These are phyloP conservation scores for Dichomitus squalens DNA, from an alignment of 1,284 basidiomycete genomes.

Conservation along the genomic window DNA sequence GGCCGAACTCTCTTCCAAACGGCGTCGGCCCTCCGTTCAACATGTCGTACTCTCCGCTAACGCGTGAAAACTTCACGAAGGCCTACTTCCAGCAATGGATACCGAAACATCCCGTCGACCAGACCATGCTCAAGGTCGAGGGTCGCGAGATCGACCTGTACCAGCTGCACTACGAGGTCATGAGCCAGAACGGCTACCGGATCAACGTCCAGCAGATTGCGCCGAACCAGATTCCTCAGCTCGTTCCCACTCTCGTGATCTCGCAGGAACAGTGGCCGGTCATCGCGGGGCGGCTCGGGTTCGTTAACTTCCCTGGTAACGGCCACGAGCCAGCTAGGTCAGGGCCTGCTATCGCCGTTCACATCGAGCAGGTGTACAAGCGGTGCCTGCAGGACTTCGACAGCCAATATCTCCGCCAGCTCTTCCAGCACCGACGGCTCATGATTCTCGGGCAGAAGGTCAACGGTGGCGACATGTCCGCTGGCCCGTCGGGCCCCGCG, in stretches of 20 bases:
- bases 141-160: conserved; percentile 57
- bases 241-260: not conserved
- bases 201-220: not conserved
- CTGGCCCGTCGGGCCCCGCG: not conserved
- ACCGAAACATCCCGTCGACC: conserved; percentile 42
- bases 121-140: conserved; percentile 48
- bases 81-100: conserved; percentile 56
- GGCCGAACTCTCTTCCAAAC: conserved; percentile 8
- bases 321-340: conserved; percentile 57
- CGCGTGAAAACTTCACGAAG: conserved; percentile 50
- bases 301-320: conserved; percentile 59
- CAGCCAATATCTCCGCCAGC: conserved; percentile 44
- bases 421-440: conserved; percentile 16
- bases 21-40: not conserved
- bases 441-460: conserved; percentile 12
- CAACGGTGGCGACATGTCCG: not conserved
- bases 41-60: conserved; percentile 22
- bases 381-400: conserved; percentile 62
- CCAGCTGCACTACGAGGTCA: conserved; percentile 56
- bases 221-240: not conserved
- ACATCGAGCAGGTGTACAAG: conserved; percentile 61
- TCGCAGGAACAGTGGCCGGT: conserved; percentile 60
- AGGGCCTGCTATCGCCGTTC: conserved; percentile 60
- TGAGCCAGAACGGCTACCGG: conserved; percentile 38
- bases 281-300: conserved; percentile 65